Evolutionary conservation across 1,284 basidiomycete species (phyloP).

Genomic region (Boletus chippewaensis): DNA sequence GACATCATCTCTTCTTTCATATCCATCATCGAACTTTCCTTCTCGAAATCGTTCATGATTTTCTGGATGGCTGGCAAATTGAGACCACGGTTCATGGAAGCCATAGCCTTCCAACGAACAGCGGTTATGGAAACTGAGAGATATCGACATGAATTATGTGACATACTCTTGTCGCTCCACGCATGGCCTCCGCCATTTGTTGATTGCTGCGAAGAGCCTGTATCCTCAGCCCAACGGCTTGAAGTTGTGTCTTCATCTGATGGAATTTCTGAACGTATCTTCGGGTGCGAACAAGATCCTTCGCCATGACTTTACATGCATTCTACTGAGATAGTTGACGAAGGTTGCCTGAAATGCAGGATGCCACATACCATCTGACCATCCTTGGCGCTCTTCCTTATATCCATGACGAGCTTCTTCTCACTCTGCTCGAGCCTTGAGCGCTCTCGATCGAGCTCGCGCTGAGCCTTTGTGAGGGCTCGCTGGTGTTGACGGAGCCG

Average conservation of each 20-base stretch:
- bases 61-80: slow-evolving; percentile 93
- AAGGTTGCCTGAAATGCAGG: slow-evolving; percentile 3
- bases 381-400: slow-evolving; percentile 92
- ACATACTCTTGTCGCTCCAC: slow-evolving; percentile 88
- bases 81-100: slow-evolving; percentile 92
- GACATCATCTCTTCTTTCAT: slow-evolving; percentile 99
- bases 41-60: slow-evolving; percentile 98
- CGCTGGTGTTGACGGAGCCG: slow-evolving; percentile 94
- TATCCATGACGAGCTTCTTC: slow-evolving; percentile 90
- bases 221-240: slow-evolving; percentile 93
- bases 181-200: slow-evolving; percentile 99
- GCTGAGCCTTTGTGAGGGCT: slow-evolving; percentile 91
- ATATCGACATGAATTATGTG: slow-evolving; percentile 2
- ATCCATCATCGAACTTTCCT: slow-evolving; percentile 96
- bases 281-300: slow-evolving; percentile 93
- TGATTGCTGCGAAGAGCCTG: slow-evolving; percentile 96
- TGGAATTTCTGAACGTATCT: slow-evolving; percentile 98
- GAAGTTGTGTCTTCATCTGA: slow-evolving; percentile 97
- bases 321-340: slow-evolving; percentile 49
- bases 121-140: not conserved
- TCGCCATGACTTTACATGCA: slow-evolving; percentile 98
- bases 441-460: slow-evolving; percentile 94
- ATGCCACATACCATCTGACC: slow-evolving; percentile 80
- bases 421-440: slow-evolving; percentile 92
- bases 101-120: slow-evolving; percentile 74